Base-by-base conservation (phyloP, 163 green algal genomes). In the Chlorella variabilis region DNA sequence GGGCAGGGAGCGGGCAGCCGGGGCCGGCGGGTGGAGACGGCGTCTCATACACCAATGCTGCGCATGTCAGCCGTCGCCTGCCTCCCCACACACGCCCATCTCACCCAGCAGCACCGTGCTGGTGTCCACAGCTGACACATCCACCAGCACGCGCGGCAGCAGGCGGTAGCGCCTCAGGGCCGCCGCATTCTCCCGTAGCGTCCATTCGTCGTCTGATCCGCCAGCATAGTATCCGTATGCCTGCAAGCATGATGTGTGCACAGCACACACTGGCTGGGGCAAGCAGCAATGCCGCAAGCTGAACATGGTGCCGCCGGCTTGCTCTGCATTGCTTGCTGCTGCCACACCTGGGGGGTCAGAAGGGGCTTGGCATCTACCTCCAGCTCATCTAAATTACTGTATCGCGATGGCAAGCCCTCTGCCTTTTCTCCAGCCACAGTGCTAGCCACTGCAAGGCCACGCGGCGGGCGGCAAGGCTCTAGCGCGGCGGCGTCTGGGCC, bases 101-200 rank as follows among this genome's bases (percentile, higher is more conserved):
- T n/a, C 74, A 91, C 93, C 93, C 23, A 97, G 82, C 31, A 98
- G 51, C 0, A 33, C 86, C 66, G 87, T 90, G 48, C 65, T 87
- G 20, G 87, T 94, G 81, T 94, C 88, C 1, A 97, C 84, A 0
- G 79, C 80, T 4, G 85, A 92, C 6, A 98, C 95, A 65, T 98
- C 87, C 4, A 94, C 83, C 80, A 98, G 80, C 62, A 96, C 90
- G 4, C 95, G 88, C 0, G 95, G 95, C 39, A 97, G 66, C 29
- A 98, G 86, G 61, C 88, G 89, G 83, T 93, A 94, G 3, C 90
- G 81, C 2, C 33, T n/a, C 58, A 97, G 96, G 0, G 71, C 83
- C 33, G 59, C 68, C 17, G 73, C 71, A 80, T 98, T 98, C 62
- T 95, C 90, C 3, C 65, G n/a, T 6, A 97, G 73, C 13, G 92